Percentiles rank a stretch among this genome's conserved stretches.
Conservation (phyloP, 2,329 filamentous ascomycete species). For the Coleophoma cylindrospora region DNA sequence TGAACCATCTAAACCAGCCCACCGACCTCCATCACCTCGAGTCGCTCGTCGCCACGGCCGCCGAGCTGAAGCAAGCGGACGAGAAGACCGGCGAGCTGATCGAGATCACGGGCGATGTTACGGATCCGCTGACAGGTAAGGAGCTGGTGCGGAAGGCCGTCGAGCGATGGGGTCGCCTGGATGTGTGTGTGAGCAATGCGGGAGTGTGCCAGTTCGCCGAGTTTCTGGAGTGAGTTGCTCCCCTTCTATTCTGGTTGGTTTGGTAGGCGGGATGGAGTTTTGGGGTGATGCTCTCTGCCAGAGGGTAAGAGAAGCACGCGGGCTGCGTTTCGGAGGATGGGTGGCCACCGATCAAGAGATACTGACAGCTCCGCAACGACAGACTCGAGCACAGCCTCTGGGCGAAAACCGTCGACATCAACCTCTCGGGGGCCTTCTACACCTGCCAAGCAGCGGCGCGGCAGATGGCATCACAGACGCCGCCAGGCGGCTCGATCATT, state of each 20-base stretch:
- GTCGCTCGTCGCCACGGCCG: conserved; percentile 47
- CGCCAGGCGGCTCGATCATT: conserved; percentile 74
- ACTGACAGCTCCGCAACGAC: background rate
- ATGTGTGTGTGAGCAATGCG: conserved; percentile 84
- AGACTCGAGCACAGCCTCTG: conserved; percentile 67
- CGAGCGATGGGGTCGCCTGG: conserved; percentile 53
- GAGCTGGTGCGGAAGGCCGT: conserved; percentile 64
- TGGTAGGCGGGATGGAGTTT: too few relatives aligned
- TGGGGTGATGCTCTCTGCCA: too few relatives aligned
- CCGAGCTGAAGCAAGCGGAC: conserved; percentile 37
- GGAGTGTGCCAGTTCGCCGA: conserved; percentile 86
- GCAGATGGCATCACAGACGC: conserved; percentile 67
- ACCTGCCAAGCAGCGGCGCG: conserved; percentile 78
- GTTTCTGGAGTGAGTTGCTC: conserved; percentile 59
- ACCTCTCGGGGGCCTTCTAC: conserved; percentile 86
- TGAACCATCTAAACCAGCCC: conserved; percentile 69
- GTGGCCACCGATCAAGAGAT: background rate
- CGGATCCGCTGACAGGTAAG: conserved; percentile 65
- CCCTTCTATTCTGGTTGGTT: too few relatives aligned
- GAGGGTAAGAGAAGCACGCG: too few relatives aligned
- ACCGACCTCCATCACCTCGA: conserved; percentile 46
- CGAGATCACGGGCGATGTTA: conserved; percentile 72
- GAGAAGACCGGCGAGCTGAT: conserved; percentile 49
- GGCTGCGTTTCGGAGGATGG: too few relatives aligned
- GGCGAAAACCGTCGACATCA: conserved; percentile 67